Conservation (phyloP, 768 basidiomycete species). For the Strobilomyces echinocephalus region DNA sequence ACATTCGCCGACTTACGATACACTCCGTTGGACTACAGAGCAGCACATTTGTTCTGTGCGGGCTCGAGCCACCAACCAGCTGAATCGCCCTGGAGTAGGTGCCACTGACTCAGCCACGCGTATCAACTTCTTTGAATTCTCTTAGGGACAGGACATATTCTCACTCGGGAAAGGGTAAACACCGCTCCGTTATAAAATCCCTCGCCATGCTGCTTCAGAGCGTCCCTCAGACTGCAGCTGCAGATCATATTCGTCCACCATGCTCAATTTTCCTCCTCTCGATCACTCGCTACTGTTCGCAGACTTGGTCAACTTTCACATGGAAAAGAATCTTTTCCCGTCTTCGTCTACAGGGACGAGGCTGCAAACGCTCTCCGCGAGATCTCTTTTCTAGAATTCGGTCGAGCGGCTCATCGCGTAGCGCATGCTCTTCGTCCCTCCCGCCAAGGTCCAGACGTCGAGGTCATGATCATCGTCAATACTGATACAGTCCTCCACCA, state of each 20-base stretch:
- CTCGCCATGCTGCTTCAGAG: not conserved
- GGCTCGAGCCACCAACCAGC: too few species aligned
- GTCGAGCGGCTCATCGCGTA: conserved; percentile 28
- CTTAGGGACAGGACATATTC: too few species aligned
- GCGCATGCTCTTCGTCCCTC: conserved; percentile 39
- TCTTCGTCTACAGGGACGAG: conserved; percentile 17
- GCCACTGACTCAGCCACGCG: too few species aligned
- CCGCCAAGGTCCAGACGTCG: conserved; percentile 18
- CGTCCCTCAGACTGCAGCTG: not conserved
- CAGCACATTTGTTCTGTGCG: too few species aligned
- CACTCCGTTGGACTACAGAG: too few species aligned
- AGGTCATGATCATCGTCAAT: conserved; percentile 23
- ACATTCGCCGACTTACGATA: too few species aligned
- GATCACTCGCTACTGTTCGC: conserved; percentile 22
- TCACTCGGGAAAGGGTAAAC: too few species aligned
- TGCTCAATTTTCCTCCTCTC: conserved; percentile 20
- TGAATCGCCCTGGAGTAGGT: too few species aligned
- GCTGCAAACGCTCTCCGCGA: conserved; percentile 9
- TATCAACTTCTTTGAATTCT: too few species aligned
- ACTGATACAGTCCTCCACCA: conserved; percentile 35
- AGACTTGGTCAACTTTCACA: conserved; percentile 24
- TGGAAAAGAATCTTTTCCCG: conserved; percentile 23
- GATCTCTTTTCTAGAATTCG: conserved; percentile 27
- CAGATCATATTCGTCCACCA: not conserved
- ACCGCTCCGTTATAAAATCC: conserved; percentile 13